Evolutionary conservation across 345 rosid genomes (phyloP).

Genomic region (Excoecaria agallocha): DNA sequence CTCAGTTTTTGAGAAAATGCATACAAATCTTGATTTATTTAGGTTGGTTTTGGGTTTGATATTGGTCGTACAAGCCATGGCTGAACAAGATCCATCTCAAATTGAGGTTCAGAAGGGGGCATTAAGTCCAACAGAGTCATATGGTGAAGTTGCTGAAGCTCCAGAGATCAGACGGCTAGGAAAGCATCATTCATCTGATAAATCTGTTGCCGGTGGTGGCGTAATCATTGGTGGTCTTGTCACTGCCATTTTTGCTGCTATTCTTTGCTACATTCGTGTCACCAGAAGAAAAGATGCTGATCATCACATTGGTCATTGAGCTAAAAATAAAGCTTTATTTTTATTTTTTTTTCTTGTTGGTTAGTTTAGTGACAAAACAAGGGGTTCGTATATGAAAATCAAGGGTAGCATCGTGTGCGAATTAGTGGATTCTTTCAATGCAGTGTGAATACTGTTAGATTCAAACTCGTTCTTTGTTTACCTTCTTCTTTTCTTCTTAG

Average conservation of each 20-base stretch:
- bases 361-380: not conserved
- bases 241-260: constrained; percentile 58
- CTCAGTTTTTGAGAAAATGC: constrained; percentile 2
- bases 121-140: constrained; percentile 9
- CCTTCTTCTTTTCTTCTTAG: too few species aligned
- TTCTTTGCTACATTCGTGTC: constrained; percentile 60
- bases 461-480: too few species aligned
- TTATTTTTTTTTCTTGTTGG: too few species aligned
- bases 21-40: constrained; percentile 23
- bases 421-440: too few species aligned
- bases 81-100: constrained; percentile 17
- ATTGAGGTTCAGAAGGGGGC: constrained; percentile 9
- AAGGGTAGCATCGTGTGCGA: too few species aligned
- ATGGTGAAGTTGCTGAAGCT: constrained; percentile 31
- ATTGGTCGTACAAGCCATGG: constrained; percentile 32
- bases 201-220: constrained; percentile 59
- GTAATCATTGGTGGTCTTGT: constrained; percentile 63
- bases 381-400: too few species aligned
- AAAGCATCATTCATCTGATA: constrained; percentile 41
- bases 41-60: constrained; percentile 31
- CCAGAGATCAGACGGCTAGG: constrained; percentile 44
- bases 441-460: too few species aligned
- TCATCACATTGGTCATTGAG: constrained; percentile 16
- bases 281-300: constrained; percentile 40
- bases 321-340: too few species aligned